Evolutionary conservation across 2,329 filamentous ascomycete genomes (phyloP).

Genomic region (Corniculantispora saksenae): DNA sequence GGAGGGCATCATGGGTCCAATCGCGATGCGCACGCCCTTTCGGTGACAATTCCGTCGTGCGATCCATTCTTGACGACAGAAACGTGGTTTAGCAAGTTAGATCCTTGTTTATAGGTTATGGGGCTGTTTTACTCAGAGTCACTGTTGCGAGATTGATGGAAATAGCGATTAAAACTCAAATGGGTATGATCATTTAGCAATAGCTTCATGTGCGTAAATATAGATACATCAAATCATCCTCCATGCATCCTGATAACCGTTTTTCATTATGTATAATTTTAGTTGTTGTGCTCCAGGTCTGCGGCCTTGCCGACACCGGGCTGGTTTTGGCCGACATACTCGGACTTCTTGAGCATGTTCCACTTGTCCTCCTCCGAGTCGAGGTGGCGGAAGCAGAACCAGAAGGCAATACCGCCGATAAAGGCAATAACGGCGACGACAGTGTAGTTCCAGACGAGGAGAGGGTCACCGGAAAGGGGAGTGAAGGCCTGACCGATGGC

Average conservation of each 20-base stretch:
- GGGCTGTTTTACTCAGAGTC: no score
- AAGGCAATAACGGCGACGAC: conserved; percentile 63
- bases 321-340: conserved; percentile 43
- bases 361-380: conserved; percentile 68
- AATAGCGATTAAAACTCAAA: background rate
- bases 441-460: conserved; percentile 73
- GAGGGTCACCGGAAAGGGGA: conserved; percentile 61
- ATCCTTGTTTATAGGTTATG: background rate
- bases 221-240: conserved; percentile 12
- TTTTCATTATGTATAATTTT: background rate
- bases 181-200: conserved; percentile 15
- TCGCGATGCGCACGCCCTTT: no score
- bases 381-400: conserved; percentile 65
- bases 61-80: no score
- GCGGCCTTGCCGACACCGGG: conserved; percentile 33
- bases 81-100: background rate
- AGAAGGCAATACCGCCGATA: conserved; percentile 65
- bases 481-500: conserved; percentile 71
- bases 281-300: conserved; percentile 9
- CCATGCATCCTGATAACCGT: background rate
- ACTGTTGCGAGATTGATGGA: background rate
- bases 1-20: no score
- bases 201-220: conserved; percentile 6
- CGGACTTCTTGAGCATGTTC: conserved; percentile 59
- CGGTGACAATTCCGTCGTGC: no score